Conservation (phyloP, 192 early-diverging fungal species). For the Umbelopsis sp. region DNA sequence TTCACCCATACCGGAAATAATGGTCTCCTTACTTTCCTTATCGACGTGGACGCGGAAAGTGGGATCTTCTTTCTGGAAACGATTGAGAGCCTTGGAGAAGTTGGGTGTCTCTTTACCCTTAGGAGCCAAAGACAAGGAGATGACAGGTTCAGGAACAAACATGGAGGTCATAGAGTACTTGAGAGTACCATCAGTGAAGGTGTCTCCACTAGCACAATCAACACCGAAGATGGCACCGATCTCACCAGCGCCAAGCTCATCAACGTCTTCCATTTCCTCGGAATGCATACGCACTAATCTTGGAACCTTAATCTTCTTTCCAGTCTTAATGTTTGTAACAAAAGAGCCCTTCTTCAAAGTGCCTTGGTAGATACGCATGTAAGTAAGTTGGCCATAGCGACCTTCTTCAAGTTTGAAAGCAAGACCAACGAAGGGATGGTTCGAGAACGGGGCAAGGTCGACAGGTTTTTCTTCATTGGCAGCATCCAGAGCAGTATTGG, state of each 20-base stretch:
- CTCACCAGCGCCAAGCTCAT: constrained; percentile 90
- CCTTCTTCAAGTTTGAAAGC: constrained; percentile 94
- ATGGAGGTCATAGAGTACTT: constrained; percentile 94
- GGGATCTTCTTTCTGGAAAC: constrained; percentile 85
- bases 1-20: constrained; percentile 90
- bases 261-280: constrained; percentile 97
- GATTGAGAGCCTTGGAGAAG: constrained; percentile 71
- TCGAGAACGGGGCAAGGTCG: constrained; percentile 63
- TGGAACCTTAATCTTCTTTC: constrained; percentile 94
- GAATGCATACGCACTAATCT: constrained; percentile 98
- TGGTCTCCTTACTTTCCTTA: constrained; percentile 82
- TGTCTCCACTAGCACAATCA: constrained; percentile 96
- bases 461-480: constrained; percentile 63
- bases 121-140: constrained; percentile 90
- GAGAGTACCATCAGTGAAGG: constrained; percentile 88
- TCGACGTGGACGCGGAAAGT: constrained; percentile 85
- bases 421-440: constrained; percentile 80
- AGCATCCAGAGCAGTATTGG: constrained; percentile 73
- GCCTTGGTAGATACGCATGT: constrained; percentile 97
- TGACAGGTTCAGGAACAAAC: constrained; percentile 96
- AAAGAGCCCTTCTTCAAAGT: constrained; percentile 83
- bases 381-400: constrained; percentile 95
- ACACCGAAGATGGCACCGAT: constrained; percentile 98
- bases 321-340: constrained; percentile 86
- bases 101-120: constrained; percentile 85